Conservation (phyloP, 768 basidiomycete species). For the Boletus vermiculosoides region DNA sequence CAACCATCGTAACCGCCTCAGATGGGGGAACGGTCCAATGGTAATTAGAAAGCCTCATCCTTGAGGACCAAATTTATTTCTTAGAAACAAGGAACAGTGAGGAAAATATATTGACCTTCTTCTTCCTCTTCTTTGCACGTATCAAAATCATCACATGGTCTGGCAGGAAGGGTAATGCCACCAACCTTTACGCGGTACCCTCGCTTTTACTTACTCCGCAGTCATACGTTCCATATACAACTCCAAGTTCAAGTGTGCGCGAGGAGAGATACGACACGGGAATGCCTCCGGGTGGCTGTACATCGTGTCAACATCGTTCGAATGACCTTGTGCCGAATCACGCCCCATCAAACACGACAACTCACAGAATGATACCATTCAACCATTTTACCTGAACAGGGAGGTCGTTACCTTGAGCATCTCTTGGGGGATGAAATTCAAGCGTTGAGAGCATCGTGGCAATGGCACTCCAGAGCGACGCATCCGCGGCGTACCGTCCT, state of each 20-base stretch:
- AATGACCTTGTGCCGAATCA: background rate
- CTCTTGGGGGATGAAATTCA: background rate
- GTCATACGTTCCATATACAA: background rate
- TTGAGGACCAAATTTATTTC: background rate
- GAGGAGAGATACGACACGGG: conserved; percentile 1
- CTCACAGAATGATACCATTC: background rate
- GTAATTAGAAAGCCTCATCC: background rate
- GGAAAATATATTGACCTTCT: background rate
- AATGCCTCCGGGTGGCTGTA: conserved; percentile 7
- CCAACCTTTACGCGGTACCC: background rate
- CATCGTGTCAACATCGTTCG: background rate
- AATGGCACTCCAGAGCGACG: conserved; percentile 2
- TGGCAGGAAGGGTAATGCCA: background rate
- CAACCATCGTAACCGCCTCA: background rate
- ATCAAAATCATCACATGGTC: background rate
- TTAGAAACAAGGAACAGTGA: background rate
- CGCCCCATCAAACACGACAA: background rate
- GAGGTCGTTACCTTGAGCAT: background rate
- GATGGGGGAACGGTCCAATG: background rate
- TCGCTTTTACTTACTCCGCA: background rate
- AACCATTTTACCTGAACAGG: conserved; percentile 2
- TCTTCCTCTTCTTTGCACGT: background rate
- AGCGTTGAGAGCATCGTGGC: conserved; percentile 14
- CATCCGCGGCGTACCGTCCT: background rate
- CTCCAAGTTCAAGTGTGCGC: background rate